phyloP scores from a whole-genome alignment of 2,329 filamentous ascomycete genomes.

The Monosporascus sp. region DNA sequence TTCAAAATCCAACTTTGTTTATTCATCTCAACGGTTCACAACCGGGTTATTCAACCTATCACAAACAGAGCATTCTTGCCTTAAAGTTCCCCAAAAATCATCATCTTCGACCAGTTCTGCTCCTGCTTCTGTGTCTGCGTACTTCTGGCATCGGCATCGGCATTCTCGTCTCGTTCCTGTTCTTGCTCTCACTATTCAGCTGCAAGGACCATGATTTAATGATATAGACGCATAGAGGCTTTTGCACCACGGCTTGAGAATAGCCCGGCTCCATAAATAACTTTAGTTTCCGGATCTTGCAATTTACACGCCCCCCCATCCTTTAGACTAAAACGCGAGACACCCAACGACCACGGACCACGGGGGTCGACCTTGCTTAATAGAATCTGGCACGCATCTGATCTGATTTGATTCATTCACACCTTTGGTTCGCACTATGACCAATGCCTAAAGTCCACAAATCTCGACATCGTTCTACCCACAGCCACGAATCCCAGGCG shows the following conservation, averaged over 20 bases:
- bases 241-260: background rate
- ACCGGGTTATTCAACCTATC: too few relatives aligned
- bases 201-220: background rate
- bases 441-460: slow-evolving; percentile 28
- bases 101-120: background rate
- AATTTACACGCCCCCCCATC: too few relatives aligned
- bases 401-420: background rate
- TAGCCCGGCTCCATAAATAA: too few relatives aligned
- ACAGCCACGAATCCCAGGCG: slow-evolving; percentile 8
- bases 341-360: too few relatives aligned
- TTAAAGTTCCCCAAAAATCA: background rate
- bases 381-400: background rate
- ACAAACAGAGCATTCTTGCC: too few relatives aligned
- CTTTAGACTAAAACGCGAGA: too few relatives aligned
- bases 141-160: background rate
- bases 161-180: too few relatives aligned
- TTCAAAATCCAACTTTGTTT: too few relatives aligned
- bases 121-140: background rate
- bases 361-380: too few relatives aligned
- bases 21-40: too few relatives aligned
- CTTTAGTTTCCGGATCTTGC: too few relatives aligned
- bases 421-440: slow-evolving; percentile 2
- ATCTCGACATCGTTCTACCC: slow-evolving; percentile 10
- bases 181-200: too few relatives aligned
- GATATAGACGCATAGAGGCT: background rate